Conservation (phyloP, 257 asterid genomes). For the Solanum virginianum region DNA sequence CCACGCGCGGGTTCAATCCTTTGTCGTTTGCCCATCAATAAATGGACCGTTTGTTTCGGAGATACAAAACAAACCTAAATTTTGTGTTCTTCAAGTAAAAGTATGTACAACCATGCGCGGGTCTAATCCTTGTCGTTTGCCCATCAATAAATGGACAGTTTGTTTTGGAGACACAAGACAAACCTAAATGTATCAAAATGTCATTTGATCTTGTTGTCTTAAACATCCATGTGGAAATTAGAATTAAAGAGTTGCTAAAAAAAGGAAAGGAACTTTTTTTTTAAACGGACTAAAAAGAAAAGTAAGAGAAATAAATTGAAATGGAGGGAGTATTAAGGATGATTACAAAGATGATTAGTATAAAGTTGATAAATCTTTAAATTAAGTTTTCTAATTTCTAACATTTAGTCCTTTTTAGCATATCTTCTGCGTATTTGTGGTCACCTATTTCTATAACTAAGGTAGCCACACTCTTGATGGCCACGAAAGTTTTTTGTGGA, state of each 20-base stretch:
- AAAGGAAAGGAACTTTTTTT: background rate
- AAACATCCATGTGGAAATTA: background rate
- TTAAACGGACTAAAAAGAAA: background rate
- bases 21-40: too few species aligned
- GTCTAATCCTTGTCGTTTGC: too few species aligned
- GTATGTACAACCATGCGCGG: too few species aligned
- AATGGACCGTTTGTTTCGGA: too few species aligned
- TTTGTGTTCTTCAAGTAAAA: too few species aligned
- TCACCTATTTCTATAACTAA: background rate
- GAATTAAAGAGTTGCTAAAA: background rate
- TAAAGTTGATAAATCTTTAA: background rate
- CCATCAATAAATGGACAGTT: too few species aligned
- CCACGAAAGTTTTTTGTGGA: background rate
- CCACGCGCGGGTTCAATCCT: too few species aligned
- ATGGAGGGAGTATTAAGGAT: background rate
- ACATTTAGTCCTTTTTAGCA: background rate
- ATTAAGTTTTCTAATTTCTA: background rate
- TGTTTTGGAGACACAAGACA: too few species aligned
- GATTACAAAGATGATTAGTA: background rate
- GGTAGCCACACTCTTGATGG: background rate
- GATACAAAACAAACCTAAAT: too few species aligned
- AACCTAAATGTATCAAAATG: background rate
- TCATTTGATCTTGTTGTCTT: background rate
- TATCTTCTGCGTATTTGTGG: background rate
- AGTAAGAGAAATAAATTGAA: background rate